A percentile compares a stretch with the other conserved stretches of the same genome.
Evolutionary conservation across 495 filamentous ascomycete genomes (phyloP).

Genomic region (Tirmania nivea): DNA sequence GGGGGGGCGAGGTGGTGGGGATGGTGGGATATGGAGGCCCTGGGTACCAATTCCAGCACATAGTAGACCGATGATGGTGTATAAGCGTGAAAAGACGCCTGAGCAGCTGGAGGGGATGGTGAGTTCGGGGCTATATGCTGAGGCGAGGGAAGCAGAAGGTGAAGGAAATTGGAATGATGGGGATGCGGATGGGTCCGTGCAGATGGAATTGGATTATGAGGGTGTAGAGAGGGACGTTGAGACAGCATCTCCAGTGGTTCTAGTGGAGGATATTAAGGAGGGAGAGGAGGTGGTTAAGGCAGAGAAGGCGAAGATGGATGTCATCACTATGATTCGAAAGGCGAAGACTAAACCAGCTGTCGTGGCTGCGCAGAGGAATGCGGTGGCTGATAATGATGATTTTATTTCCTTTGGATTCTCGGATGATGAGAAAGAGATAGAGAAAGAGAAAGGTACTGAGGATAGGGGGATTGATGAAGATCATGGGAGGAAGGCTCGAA

Average conservation of each 20-base stretch:
- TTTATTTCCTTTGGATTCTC: constrained; percentile 27
- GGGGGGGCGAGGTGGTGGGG: constrained; percentile 2
- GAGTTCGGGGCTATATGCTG: constrained; percentile 1
- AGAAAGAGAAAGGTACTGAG: constrained; percentile 6
- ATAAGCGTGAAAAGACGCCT: constrained; percentile 17
- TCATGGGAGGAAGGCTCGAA: constrained; percentile 21
- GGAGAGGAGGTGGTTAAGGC: constrained; percentile 1
- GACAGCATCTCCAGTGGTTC: not conserved
- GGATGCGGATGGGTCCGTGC: not conserved
- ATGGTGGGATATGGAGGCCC: constrained; percentile 1
- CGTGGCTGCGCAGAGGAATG: constrained; percentile 10
- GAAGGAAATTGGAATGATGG: constrained; percentile 2
- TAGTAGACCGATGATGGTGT: constrained; percentile 18
- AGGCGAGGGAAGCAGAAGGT: constrained; percentile 1
- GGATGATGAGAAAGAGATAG: constrained; percentile 11
- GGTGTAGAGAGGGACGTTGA: not conserved
- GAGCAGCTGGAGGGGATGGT: constrained; percentile 17
- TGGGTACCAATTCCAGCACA: constrained; percentile 14
- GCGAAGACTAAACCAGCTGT: constrained; percentile 24
- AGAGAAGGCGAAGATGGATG: constrained; percentile 13
- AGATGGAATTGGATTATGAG: not conserved
- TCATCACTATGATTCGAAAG: constrained; percentile 19
- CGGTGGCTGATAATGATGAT: constrained; percentile 24
- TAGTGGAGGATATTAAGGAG: not conserved
- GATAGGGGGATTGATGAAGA: constrained; percentile 19